Evolutionary conservation across 179 eudicot species (phyloP), one percentile per base, ranked within the genome.

Genomic region (Camellia oleifera): DNA sequence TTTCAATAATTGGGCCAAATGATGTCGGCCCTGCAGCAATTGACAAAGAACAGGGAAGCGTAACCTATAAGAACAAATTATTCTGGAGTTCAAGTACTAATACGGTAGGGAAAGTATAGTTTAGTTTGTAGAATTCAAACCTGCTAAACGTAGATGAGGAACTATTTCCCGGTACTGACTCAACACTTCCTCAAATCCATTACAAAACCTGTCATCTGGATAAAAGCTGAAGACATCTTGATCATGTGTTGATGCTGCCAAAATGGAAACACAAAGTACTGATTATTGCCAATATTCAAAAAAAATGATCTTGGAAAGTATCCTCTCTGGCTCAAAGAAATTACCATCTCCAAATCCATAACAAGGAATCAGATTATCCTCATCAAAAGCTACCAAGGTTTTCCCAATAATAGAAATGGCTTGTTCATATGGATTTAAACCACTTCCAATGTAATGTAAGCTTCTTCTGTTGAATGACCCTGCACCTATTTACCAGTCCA

Each of bases 341-440:
- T n/a, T 89, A 91, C 94, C 94, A 84, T 91, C 94, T 81, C 94
- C 94, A 86, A 91, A 91, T 82, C 94, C 94, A 84, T 61, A 91
- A 78, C 94, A 91, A 5, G 94, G 92, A 78, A 91, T 91, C 85
- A 91, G 79, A 81, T 91, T 91, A 72, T 91, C 94, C 82, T 91
- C 94, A 68, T 91, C 94, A 82, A 91, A 91, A 77, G 86, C 87
- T 5, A 90, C 89, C 80, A 91, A 84, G 20, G 91, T 91, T 85
- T 86, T 91, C 80, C 92, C 92, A 76, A 91, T 87, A 67, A 91
- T 89, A 50, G 91, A 88, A 81, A 91, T 91, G 40, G 92, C 94
- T 80, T 89, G 88, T 74, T 91, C 88, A 78, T 91, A 91, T 60
- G 94, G 94, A 82, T 91, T 91, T 65, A 80, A 77, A 69, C 84